These are phyloP conservation scores for Neurospora sp. DNA, from an alignment of 495 filamentous ascomycete genomes.

Conservation along the genomic window DNA sequence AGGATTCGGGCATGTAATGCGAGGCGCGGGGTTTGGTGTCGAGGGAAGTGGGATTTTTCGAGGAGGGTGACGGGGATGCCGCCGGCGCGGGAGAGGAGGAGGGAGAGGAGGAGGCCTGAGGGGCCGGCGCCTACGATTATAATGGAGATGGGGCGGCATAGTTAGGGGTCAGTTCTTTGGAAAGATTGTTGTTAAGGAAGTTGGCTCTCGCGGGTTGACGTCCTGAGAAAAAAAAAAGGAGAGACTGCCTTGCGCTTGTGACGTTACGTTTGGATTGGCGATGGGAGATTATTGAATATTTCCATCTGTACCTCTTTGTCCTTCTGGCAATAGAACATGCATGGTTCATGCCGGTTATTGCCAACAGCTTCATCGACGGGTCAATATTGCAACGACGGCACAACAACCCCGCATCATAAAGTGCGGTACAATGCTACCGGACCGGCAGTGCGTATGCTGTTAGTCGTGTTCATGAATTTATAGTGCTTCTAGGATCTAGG, in stretches of 20 bases:
- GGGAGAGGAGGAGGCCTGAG: too few relatives aligned
- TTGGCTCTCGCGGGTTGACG: too few relatives aligned
- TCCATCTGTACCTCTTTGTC: background rate
- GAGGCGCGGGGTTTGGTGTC: too few relatives aligned
- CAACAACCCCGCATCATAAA: background rate
- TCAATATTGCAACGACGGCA: background rate
- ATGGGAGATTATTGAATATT: background rate
- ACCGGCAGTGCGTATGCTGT: background rate
- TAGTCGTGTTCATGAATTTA: background rate
- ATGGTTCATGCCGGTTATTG: background rate
- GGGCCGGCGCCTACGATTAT: too few relatives aligned
- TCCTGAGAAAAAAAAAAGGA: background rate
- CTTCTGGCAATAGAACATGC: background rate
- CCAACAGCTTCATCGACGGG: background rate
- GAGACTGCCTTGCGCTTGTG: background rate
- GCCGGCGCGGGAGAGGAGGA: too few relatives aligned
- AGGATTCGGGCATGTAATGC: too few relatives aligned
- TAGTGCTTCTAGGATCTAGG: background rate
- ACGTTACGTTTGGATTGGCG: background rate
- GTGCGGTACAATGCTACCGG: background rate
- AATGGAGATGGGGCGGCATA: too few relatives aligned
- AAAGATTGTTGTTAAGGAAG: too few relatives aligned
- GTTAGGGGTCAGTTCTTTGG: too few relatives aligned
- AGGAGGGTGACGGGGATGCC: too few relatives aligned
- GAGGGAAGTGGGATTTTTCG: too few relatives aligned